Evolutionary conservation across 768 basidiomycete species (phyloP).

Genomic region (Pisolithus tinctorius): DNA sequence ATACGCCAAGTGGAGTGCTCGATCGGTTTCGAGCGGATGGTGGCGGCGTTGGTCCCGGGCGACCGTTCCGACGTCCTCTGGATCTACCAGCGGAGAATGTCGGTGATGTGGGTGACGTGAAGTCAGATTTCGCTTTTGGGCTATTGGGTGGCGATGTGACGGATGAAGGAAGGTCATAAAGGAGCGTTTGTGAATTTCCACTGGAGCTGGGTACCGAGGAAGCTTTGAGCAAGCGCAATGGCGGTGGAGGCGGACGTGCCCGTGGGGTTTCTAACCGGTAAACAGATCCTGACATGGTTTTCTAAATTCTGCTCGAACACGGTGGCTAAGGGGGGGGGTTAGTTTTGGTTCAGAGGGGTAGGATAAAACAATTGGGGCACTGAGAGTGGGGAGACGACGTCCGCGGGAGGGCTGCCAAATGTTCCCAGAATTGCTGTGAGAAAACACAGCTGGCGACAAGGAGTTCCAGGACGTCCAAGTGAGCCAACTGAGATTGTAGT

Average conservation of each 20-base stretch:
- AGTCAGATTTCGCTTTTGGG: slow-evolving; percentile 35
- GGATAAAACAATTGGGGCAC: not conserved
- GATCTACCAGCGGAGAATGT: slow-evolving; percentile 43
- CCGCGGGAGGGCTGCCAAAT: not conserved
- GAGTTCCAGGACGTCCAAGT: not conserved
- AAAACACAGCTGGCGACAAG: not conserved
- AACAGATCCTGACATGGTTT: slow-evolving; percentile 51
- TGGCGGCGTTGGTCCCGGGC: slow-evolving; percentile 46
- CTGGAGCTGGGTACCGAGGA: slow-evolving; percentile 37
- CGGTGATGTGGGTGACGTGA: slow-evolving; percentile 54
- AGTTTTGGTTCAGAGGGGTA: not conserved
- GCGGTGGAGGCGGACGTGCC: slow-evolving; percentile 50
- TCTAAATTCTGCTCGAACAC: slow-evolving; percentile 30
- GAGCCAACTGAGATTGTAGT: slow-evolving; percentile 1
- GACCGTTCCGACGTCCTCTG: slow-evolving; percentile 41
- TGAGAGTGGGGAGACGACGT: slow-evolving; percentile 12
- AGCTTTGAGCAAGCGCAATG: slow-evolving; percentile 45
- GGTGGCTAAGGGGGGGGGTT: slow-evolving; percentile 4
- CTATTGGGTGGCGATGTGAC: slow-evolving; percentile 51
- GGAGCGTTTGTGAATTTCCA: slow-evolving; percentile 53
- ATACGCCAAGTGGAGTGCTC: slow-evolving; percentile 59
- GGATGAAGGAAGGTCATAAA: slow-evolving; percentile 69
- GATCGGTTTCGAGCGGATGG: slow-evolving; percentile 58
- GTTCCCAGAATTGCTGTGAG: not conserved
- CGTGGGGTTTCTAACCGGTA: slow-evolving; percentile 63